Conservation (phyloP, 2,329 filamentous ascomycete genomes). For the Dothistroma pini region DNA sequence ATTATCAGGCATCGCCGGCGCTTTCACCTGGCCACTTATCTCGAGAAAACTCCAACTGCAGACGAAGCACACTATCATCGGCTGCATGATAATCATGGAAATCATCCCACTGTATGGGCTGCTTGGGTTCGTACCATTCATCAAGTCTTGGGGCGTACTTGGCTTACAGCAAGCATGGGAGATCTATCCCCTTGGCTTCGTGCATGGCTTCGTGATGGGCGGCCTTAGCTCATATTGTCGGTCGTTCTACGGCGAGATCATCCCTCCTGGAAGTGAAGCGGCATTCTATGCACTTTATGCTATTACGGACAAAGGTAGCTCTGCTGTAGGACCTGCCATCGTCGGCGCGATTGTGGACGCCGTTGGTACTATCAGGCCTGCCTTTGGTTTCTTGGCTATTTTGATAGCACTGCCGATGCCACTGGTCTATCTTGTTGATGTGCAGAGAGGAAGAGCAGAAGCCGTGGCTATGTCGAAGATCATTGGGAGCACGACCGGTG, state of each 20-base stretch:
- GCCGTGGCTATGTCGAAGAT: conserved; percentile 24
- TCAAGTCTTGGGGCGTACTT: conserved; percentile 67
- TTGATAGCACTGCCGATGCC: conserved; percentile 75
- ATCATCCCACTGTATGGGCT: conserved; percentile 86
- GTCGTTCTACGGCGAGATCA: conserved; percentile 82
- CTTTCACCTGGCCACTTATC: conserved; percentile 79
- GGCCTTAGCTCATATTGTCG: conserved; percentile 85
- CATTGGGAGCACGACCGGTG: conserved; percentile 5
- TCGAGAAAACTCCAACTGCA: conserved; percentile 63
- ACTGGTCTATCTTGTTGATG: conserved; percentile 74
- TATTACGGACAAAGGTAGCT: conserved; percentile 92
- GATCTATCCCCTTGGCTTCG: conserved; percentile 80
- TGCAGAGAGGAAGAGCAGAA: conserved; percentile 52
- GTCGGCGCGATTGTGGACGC: conserved; percentile 83
- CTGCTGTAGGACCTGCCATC: conserved; percentile 83
- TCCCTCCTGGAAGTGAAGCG: conserved; percentile 86
- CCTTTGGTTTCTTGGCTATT: conserved; percentile 80
- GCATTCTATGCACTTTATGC: conserved; percentile 93
- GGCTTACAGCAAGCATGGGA: conserved; percentile 87
- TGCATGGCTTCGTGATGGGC: conserved; percentile 87
- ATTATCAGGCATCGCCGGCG: conserved; percentile 76
- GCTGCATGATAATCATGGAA: conserved; percentile 80
- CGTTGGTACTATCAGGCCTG: conserved; percentile 45
- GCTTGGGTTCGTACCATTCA: conserved; percentile 73
- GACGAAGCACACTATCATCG: conserved; percentile 78